Base-by-base conservation (phyloP, 164 flowering plant species). In the Liquidambar formosana region DNA sequence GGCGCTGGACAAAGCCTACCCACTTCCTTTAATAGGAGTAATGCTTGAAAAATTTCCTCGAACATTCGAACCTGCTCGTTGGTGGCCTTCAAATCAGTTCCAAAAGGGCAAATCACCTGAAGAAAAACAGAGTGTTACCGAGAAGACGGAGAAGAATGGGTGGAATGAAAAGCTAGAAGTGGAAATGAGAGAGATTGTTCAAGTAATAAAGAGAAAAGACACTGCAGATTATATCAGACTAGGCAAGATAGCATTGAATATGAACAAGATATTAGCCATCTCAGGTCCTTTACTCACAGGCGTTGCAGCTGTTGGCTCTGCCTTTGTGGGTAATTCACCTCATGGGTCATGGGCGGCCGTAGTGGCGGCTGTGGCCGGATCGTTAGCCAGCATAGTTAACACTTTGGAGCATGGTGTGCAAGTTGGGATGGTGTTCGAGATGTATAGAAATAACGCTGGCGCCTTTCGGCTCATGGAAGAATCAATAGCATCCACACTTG, bases 341-440 rank as follows among this genome's bases (percentile, higher is more conserved):
- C 10, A 62, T 19, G 79, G 75, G 0, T 46, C 77, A 0, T 76
- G 74, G 71, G 75, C 78, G 0, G 80, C 56, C 2, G n/a, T 77
- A 49, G 59, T 79, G 0, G 90, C 79, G 0, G 75, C 80, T 0
- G 66, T 66, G 0, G 78, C 73, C 0, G 94, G 96, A 4, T 80
- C 90, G 0, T 51, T 89, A 71, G 82, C 82, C 1, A 46, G 59
- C 27, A 25, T 57, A 0, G 84, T 84, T 5, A 84, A 71, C 63
- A 68, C 76, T 1, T 52, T 84, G 13, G 83, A 84, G 73, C 87
- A 84, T 58, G 87, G 87, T 1, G 82, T 78, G n/a, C 87, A 84
- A 77, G 85, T 84, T 1, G 87, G 87, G 28, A 84, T 84, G 86
- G 85, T 86, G 73, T 56, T 81, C 13, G 88, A 86, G 75, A 82